Conservation (phyloP, 352 stramenopile genomes). For the Globisporangium radiosum region DNA sequence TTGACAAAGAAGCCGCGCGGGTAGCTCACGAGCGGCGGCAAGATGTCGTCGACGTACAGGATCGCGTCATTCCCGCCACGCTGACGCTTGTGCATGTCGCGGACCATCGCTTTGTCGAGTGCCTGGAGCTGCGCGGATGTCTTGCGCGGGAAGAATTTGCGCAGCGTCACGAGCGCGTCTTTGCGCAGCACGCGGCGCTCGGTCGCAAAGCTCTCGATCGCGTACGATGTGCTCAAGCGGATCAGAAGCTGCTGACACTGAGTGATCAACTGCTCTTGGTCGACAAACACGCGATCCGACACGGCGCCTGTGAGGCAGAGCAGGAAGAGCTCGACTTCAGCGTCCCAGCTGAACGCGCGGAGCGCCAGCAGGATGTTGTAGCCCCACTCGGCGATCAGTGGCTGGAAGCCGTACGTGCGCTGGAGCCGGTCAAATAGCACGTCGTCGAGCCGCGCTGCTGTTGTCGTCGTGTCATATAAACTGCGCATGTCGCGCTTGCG, state of each 20-base stretch:
- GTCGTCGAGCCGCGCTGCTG: conserved; percentile 31
- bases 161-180: conserved; percentile 58
- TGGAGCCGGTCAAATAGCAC: conserved; percentile 73
- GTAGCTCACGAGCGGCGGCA: conserved; percentile 39
- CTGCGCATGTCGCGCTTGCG: conserved; percentile 58
- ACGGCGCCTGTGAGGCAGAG: conserved; percentile 61
- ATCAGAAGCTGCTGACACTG: conserved; percentile 44
- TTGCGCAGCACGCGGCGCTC: conserved; percentile 60
- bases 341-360: conserved; percentile 63
- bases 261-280: conserved; percentile 63
- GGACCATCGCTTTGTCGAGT: conserved; percentile 71
- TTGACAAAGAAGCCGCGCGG: conserved; percentile 71
- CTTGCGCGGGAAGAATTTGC: conserved; percentile 79
- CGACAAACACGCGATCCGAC: conserved; percentile 60
- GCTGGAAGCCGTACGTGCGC: conserved; percentile 77
- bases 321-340: conserved; percentile 75
- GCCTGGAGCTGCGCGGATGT: conserved; percentile 61
- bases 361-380: conserved; percentile 77
- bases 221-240: conserved; percentile 41
- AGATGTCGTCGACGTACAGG: conserved; percentile 67
- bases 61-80: conserved; percentile 61
- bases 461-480: conserved; percentile 25
- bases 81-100: conserved; percentile 78
- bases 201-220: conserved; percentile 43
- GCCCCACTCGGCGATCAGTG: conserved; percentile 77